These are phyloP conservation scores for Pleurotus eryngii DNA, from an alignment of 768 basidiomycete species.

Conservation along the genomic window DNA sequence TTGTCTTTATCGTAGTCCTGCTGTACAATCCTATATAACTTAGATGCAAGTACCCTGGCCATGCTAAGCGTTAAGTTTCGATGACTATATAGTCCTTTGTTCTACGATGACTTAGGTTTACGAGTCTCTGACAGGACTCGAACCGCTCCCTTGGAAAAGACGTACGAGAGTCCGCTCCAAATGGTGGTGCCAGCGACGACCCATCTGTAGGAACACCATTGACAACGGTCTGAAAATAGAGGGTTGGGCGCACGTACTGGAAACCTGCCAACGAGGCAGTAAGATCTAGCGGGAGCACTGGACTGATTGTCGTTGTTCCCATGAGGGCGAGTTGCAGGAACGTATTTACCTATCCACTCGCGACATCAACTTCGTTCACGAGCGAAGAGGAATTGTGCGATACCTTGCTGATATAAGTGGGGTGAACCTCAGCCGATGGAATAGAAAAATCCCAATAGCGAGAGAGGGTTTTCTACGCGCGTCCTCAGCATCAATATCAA, in stretches of 20 bases:
- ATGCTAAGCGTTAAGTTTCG: too few relatives aligned
- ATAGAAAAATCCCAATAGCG: constrained; percentile 97
- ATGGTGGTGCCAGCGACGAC: constrained; percentile 88
- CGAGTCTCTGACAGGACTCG: constrained; percentile 46
- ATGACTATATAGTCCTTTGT: too few relatives aligned
- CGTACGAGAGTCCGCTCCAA: constrained; percentile 85
- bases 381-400: constrained; percentile 1
- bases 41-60: too few relatives aligned
- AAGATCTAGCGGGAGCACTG: constrained; percentile 66
- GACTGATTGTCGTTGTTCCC: constrained; percentile 84
- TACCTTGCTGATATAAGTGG: constrained; percentile 93
- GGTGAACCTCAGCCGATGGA: constrained; percentile 91
- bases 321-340: constrained; percentile 88
- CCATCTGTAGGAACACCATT: constrained; percentile 46
- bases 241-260: constrained; percentile 54
- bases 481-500: neutral
- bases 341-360: constrained; percentile 71
- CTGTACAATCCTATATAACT: too few relatives aligned
- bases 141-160: constrained; percentile 74
- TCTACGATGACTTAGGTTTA: constrained; percentile 9
- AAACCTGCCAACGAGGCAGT: constrained; percentile 54
- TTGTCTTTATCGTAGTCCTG: too few relatives aligned
- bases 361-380: neutral
- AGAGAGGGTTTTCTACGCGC: constrained; percentile 74
- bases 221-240: neutral